Percentiles rank a stretch among this genome's conserved stretches.
Evolutionary conservation across 345 rosid species (phyloP).

Genomic region (Geranium rotundifolium): DNA sequence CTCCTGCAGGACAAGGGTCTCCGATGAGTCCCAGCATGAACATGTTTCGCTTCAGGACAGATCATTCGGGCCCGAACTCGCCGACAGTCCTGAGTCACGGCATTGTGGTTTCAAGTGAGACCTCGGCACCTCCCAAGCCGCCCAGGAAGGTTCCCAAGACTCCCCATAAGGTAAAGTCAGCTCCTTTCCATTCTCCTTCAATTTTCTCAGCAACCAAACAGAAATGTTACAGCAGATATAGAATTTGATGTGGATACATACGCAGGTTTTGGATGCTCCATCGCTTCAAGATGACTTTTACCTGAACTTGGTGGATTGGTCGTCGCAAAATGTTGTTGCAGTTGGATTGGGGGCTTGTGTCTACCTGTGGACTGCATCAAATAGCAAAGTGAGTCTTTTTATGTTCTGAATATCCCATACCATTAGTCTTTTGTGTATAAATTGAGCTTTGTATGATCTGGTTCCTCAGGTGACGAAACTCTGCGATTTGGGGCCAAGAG

Average conservation of each 20-base stretch:
- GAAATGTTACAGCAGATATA: too few relatives aligned
- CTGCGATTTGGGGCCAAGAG: constrained; percentile 85
- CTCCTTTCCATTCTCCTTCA: constrained; percentile 84
- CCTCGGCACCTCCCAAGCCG: constrained; percentile 74
- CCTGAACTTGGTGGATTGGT: constrained; percentile 95
- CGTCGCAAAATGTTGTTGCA: constrained; percentile 91
- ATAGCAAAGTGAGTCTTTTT: constrained; percentile 59
- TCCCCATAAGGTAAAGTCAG: constrained; percentile 90
- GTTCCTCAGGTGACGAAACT: constrained; percentile 69
- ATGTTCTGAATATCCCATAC: too few relatives aligned
- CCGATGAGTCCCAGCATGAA: constrained; percentile 68
- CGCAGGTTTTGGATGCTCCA: constrained; percentile 95
- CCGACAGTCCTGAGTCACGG: constrained; percentile 72
- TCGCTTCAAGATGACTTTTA: constrained; percentile 97
- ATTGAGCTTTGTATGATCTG: constrained; percentile 2
- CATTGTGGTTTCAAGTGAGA: constrained; percentile 43
- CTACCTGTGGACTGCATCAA: constrained; percentile 93
- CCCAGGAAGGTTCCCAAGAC: constrained; percentile 93
- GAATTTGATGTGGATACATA: background rate
- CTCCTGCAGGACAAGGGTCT: constrained; percentile 88
- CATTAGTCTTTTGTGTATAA: background rate
- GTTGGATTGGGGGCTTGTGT: constrained; percentile 96
- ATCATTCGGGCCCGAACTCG: constrained; percentile 61
- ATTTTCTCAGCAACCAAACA: too few relatives aligned
- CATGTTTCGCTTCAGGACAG: constrained; percentile 82